phyloP scores from a whole-genome alignment of 805 yeast species.

The Monosporozyma solicola region DNA sequence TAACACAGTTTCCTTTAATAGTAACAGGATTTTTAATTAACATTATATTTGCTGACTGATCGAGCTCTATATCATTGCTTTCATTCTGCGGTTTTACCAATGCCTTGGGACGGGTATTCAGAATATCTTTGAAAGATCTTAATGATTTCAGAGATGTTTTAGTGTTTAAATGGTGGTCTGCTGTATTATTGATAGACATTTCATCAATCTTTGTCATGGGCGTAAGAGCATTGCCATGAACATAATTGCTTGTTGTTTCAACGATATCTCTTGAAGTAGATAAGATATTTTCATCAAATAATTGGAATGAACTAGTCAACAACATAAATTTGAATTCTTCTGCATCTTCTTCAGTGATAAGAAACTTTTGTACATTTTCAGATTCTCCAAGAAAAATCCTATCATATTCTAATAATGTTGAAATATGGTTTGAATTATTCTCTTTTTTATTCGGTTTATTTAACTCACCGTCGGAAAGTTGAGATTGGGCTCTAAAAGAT shows the following conservation, averaged over 20 bases:
- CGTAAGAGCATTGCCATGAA: not conserved
- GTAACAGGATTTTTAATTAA: not conserved
- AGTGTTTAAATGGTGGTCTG: not conserved
- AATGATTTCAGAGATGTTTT: constrained; percentile 10
- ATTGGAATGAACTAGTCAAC: constrained; percentile 25
- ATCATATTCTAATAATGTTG: constrained; percentile 30
- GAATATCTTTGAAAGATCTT: constrained; percentile 17
- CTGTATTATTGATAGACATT: constrained; percentile 1
- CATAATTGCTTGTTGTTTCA: constrained; percentile 1
- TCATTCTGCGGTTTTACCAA: constrained; percentile 1
- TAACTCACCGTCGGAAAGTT: not conserved
- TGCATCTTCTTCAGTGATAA: constrained; percentile 36
- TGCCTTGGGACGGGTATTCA: constrained; percentile 4
- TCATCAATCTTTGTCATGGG: not conserved
- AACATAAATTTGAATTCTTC: constrained; percentile 35
- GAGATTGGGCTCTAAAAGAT: not conserved
- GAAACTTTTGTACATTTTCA: constrained; percentile 28
- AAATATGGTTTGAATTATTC: not conserved
- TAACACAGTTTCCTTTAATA: not conserved
- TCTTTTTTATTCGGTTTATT: not conserved
- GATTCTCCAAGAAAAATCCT: constrained; percentile 30
- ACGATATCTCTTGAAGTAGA: constrained; percentile 22
- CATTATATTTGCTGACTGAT: not conserved
- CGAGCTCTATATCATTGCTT: not conserved
- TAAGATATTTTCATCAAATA: constrained; percentile 21